A percentile compares a stretch with the other conserved stretches of the same genome.
Evolutionary conservation across 2,329 filamentous ascomycete species (phyloP).

Genomic region (Aspergillus sp.): DNA sequence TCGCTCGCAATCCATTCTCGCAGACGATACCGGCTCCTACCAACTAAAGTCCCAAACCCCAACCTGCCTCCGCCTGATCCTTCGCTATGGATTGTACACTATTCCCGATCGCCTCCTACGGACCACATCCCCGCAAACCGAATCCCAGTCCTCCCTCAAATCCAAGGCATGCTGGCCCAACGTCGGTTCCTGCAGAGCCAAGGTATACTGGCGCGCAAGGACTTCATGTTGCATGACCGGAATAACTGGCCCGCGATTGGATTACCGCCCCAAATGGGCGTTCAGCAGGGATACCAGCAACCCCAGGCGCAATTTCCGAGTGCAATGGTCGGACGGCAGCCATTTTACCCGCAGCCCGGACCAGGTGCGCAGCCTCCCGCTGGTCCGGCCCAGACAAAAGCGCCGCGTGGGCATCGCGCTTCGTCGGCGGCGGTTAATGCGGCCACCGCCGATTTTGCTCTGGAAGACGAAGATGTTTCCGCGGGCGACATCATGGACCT

Average conservation of each 20-base stretch:
- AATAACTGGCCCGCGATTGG: slow-evolving; percentile 86
- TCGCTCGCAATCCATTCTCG: slow-evolving; percentile 73
- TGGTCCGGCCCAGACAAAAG: slow-evolving; percentile 30
- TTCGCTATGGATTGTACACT: slow-evolving; percentile 88
- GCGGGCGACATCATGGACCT: slow-evolving; percentile 88
- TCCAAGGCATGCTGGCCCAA: slow-evolving; percentile 44
- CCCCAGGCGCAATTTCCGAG: slow-evolving; percentile 45
- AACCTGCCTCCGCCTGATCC: slow-evolving; percentile 72
- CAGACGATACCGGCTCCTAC: slow-evolving; percentile 79
- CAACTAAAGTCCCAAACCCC: slow-evolving; percentile 67
- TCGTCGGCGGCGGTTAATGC: slow-evolving; percentile 37
- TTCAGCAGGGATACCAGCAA: slow-evolving; percentile 53
- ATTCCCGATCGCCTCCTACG: slow-evolving; percentile 71
- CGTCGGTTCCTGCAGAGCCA: slow-evolving; percentile 66
- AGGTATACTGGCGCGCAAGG: slow-evolving; percentile 81
- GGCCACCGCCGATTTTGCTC: slow-evolving; percentile 47
- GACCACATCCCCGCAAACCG: slow-evolving; percentile 68
- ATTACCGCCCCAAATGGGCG: slow-evolving; percentile 56
- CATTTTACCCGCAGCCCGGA: slow-evolving; percentile 33
- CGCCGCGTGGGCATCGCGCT: slow-evolving; percentile 46
- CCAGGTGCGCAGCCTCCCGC: slow-evolving; percentile 28
- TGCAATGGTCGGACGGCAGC: slow-evolving; percentile 38
- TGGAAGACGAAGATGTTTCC: slow-evolving; percentile 87
- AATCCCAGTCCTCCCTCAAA: slow-evolving; percentile 48
- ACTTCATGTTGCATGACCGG: slow-evolving; percentile 91